Percentiles rank a stretch among this genome's conserved stretches.
Conservation (phyloP, 163 green algal species). For the Chlorella variabilis region DNA sequence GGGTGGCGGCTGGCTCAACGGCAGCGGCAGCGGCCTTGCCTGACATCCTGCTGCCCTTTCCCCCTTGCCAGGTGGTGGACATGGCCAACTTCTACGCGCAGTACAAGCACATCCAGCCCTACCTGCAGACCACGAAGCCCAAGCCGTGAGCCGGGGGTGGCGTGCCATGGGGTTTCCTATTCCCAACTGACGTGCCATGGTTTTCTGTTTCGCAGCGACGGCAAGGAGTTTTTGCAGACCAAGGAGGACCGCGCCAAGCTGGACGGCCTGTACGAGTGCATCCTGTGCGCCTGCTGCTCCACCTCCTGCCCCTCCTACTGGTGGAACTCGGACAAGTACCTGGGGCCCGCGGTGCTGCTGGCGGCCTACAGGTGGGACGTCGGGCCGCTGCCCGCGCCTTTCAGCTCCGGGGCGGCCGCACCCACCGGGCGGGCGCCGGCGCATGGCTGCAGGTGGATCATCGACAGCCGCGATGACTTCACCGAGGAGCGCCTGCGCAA, state of each 20-base stretch:
- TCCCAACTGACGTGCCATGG: not conserved
- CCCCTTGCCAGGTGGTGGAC: constrained; percentile 70
- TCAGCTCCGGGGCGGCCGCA: too few relatives aligned
- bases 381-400: too few relatives aligned
- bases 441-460: constrained; percentile 95
- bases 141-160: constrained; percentile 34
- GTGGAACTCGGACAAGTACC: constrained; percentile 98
- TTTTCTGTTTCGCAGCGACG: constrained; percentile 40
- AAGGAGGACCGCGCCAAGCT: constrained; percentile 94
- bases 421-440: too few relatives aligned
- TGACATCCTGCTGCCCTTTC: too few relatives aligned
- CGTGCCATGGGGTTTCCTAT: not conserved
- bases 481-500: constrained; percentile 89
- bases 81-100: constrained; percentile 99
- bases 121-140: constrained; percentile 73
- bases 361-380: constrained; percentile 89
- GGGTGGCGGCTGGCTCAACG: too few relatives aligned
- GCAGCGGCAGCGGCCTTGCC: constrained; percentile 29
- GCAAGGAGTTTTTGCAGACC: constrained; percentile 88
- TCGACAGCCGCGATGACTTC: constrained; percentile 92
- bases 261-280: constrained; percentile 99
- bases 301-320: constrained; percentile 87
- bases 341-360: constrained; percentile 95
- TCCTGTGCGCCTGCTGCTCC: constrained; percentile 97
- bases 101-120: constrained; percentile 99